A percentile compares a stretch with the other conserved stretches of the same genome.
These are phyloP conservation scores for Ulvella scutata DNA, from an alignment of 139 green algal species.

Conservation along the genomic window DNA sequence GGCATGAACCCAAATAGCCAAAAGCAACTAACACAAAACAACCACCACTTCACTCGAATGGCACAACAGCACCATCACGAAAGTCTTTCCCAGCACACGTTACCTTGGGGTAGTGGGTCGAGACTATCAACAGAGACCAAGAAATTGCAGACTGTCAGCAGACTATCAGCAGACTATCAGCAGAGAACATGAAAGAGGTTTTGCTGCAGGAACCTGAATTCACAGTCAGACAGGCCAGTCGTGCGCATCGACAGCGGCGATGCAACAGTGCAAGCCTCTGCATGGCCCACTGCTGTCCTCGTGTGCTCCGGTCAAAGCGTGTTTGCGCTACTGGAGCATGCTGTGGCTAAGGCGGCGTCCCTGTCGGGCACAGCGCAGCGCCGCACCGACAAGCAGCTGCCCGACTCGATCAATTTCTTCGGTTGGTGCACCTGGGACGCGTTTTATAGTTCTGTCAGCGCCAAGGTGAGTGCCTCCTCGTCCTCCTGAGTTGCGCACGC, in stretches of 20 bases:
- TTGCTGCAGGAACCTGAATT: not conserved
- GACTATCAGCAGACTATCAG: no score
- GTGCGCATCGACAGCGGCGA: slow-evolving; percentile 11
- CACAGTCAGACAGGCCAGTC: not conserved
- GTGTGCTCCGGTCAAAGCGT: slow-evolving; percentile 23
- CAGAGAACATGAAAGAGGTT: no score
- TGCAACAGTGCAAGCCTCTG: not conserved
- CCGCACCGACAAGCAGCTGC: slow-evolving; percentile 47
- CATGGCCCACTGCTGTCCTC: slow-evolving; percentile 14
- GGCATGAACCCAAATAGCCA: no score
- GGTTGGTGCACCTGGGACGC: slow-evolving; percentile 94
- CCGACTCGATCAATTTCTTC: slow-evolving; percentile 74
- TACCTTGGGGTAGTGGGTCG: no score
- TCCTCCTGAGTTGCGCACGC: no score
- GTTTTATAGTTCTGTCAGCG: slow-evolving; percentile 85
- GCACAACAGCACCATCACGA: no score
- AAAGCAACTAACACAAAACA: no score
- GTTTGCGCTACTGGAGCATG: slow-evolving; percentile 37
- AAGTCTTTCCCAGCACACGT: no score
- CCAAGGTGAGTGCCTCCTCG: no score
- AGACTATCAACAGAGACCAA: no score
- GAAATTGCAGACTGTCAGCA: no score
- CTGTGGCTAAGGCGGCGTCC: slow-evolving; percentile 40
- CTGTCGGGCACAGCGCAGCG: slow-evolving; percentile 46
- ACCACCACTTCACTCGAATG: no score